Percentiles rank a stretch among this genome's conserved stretches.
Evolutionary conservation across 2,329 filamentous ascomycete genomes (phyloP).

Genomic region (Zalaria obscura): DNA sequence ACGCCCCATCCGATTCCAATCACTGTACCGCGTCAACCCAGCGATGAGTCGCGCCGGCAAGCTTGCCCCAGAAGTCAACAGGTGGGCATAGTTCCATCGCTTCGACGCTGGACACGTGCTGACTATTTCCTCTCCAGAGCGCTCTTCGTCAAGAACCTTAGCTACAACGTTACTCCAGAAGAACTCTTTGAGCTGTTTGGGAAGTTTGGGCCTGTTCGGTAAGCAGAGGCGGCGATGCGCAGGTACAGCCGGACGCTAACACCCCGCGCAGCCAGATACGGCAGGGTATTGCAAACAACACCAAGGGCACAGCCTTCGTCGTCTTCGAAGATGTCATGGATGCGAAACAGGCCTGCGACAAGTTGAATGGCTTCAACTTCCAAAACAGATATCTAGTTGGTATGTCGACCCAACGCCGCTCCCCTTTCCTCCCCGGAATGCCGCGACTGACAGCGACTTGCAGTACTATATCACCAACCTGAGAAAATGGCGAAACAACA

Average conservation of each 20-base stretch:
- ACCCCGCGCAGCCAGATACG: conserved; percentile 66
- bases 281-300: conserved; percentile 92
- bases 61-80: conserved; percentile 98
- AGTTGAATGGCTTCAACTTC: conserved; percentile 99
- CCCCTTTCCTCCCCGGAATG: neutral
- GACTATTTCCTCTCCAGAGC: conserved; percentile 47
- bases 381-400: conserved; percentile 98
- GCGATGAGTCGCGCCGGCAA: conserved; percentile 94
- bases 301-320: conserved; percentile 96
- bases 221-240: conserved; percentile 22
- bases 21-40: conserved; percentile 17
- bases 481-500: conserved; percentile 75
- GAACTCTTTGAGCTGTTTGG: conserved; percentile 98
- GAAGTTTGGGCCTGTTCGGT: conserved; percentile 93
- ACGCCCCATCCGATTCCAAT: too few species aligned
- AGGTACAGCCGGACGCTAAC: neutral
- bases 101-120: conserved; percentile 4
- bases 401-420: conserved; percentile 31
- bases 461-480: conserved; percentile 62
- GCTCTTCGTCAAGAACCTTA: conserved; percentile 99
- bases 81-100: conserved; percentile 42
- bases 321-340: conserved; percentile 99
- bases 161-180: conserved; percentile 97
- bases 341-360: conserved; percentile 97
- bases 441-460: conserved; percentile 1